Conservation (phyloP, 2,329 filamentous ascomycete species). For the Colletotrichum orbiculare region DNA sequence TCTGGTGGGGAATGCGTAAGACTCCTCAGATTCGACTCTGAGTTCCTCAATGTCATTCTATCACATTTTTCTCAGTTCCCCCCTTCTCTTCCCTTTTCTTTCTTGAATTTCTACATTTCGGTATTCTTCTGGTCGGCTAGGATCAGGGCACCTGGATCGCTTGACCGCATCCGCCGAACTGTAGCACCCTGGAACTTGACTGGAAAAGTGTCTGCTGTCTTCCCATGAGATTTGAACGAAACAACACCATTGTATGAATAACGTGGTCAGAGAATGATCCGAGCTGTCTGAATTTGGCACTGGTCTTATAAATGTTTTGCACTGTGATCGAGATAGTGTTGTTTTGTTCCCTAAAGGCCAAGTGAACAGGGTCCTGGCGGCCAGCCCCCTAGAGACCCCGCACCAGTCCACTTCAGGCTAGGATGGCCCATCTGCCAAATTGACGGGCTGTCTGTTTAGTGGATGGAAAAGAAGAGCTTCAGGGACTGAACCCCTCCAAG, state of each 20-base stretch:
- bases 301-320: background rate
- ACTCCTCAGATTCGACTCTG: no score
- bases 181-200: no score
- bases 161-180: no score
- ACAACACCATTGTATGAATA: background rate
- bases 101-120: no score
- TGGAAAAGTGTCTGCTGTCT: background rate
- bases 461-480: conserved; percentile 19
- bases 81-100: no score
- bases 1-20: no score
- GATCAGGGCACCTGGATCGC: no score
- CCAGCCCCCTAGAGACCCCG: conserved; percentile 21
- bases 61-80: no score
- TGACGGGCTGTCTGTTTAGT: conserved; percentile 17
- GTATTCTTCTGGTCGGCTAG: no score
- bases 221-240: background rate
- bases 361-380: conserved; percentile 5
- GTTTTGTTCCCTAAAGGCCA: background rate
- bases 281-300: background rate
- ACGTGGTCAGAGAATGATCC: background rate
- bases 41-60: no score
- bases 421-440: conserved; percentile 23
- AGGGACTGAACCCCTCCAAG: conserved; percentile 27
- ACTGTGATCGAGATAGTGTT: background rate
- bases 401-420: conserved; percentile 28